phyloP scores from a whole-genome alignment of 805 yeast genomes.

The Lipomyces mesembrius region DNA sequence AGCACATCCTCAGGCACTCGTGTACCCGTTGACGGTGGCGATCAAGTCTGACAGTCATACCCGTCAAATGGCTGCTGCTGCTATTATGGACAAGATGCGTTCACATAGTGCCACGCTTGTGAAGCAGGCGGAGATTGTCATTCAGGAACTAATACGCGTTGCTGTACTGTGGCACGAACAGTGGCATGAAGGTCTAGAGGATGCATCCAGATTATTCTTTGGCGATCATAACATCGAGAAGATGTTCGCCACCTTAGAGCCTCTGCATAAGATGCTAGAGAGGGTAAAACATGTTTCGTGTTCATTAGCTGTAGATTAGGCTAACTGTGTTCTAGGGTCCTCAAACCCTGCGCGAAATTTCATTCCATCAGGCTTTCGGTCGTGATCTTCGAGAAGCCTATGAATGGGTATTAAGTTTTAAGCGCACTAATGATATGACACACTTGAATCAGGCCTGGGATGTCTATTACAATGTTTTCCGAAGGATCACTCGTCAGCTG shows the following conservation, averaged over 20 bases:
- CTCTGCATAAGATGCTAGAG: constrained; percentile 81
- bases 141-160: constrained; percentile 88
- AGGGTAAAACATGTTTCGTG: constrained; percentile 48
- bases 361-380: constrained; percentile 92
- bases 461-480: constrained; percentile 88
- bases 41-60: constrained; percentile 89
- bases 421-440: constrained; percentile 81
- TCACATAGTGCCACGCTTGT: constrained; percentile 83
- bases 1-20: constrained; percentile 96
- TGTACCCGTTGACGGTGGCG: constrained; percentile 94
- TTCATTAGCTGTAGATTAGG: background rate
- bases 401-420: constrained; percentile 88
- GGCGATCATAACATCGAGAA: constrained; percentile 94
- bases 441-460: constrained; percentile 98
- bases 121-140: constrained; percentile 91
- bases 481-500: constrained; percentile 84
- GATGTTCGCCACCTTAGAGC: constrained; percentile 90
- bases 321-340: constrained; percentile 56
- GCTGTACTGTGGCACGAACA: constrained; percentile 97
- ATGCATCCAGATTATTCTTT: constrained; percentile 90
- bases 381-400: constrained; percentile 89
- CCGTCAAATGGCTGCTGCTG: constrained; percentile 87
- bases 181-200: constrained; percentile 98
- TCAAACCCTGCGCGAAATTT: constrained; percentile 87
- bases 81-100: constrained; percentile 90